A percentile compares a stretch with the other conserved stretches of the same genome.
phyloP scores from a whole-genome alignment of 768 basidiomycete species.

The Amanita molliuscula region DNA sequence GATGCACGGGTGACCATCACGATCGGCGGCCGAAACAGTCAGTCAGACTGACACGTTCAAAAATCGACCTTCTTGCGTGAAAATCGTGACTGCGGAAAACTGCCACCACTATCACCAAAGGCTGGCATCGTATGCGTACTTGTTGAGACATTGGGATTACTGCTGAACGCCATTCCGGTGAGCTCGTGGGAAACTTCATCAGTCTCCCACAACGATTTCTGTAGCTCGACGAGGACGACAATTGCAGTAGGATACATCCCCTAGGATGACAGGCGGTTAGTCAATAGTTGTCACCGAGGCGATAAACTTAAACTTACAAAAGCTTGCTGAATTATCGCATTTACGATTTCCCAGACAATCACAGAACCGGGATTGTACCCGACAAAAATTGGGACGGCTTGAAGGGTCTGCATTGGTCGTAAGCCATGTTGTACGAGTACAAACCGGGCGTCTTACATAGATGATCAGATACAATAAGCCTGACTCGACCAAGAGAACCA shows the following conservation, averaged over 20 bases:
- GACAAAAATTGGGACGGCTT: conserved; percentile 20
- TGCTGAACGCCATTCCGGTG: neutral
- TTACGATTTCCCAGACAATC: conserved; percentile 17
- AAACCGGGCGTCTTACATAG: conserved; percentile 12
- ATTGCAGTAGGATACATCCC: conserved; percentile 3
- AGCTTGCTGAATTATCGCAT: conserved; percentile 20
- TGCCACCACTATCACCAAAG: neutral
- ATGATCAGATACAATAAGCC: conserved; percentile 18
- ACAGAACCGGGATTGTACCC: conserved; percentile 14
- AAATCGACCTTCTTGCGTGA: neutral
- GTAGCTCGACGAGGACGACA: conserved; percentile 3
- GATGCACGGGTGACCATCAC: too few relatives aligned
- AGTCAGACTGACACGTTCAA: too few relatives aligned
- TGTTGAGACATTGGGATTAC: neutral
- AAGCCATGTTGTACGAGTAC: neutral
- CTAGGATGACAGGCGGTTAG: neutral
- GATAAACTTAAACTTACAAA: conserved; percentile 13
- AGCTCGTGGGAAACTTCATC: neutral
- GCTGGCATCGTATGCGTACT: neutral
- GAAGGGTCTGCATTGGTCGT: conserved; percentile 14
- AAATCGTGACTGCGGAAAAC: neutral
- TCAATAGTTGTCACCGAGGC: neutral
- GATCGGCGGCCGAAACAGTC: too few relatives aligned
- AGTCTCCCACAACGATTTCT: conserved; percentile 1
- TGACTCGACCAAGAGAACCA: conserved; percentile 19